Evolutionary conservation across 139 green algal genomes (phyloP).

Genomic region (Chlorella sp.): DNA sequence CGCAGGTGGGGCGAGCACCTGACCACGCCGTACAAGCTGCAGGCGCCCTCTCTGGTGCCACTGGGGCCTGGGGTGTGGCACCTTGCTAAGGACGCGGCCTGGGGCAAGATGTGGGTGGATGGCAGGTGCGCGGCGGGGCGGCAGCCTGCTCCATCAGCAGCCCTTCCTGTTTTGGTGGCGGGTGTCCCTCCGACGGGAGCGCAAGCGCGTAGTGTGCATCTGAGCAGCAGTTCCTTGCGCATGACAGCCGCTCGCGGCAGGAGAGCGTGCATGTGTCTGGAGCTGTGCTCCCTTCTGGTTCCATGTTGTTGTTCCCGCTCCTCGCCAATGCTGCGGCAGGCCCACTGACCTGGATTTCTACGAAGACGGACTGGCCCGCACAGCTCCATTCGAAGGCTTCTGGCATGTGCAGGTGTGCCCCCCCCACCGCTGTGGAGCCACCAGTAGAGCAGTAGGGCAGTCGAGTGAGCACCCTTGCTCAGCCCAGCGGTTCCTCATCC

Average conservation of each 20-base stretch:
- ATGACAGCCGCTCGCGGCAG: neutral
- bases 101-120: neutral
- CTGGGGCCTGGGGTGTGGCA: slow-evolving; percentile 18
- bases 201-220: no score
- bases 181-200: no score
- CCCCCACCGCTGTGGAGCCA: neutral
- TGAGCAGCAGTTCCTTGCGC: neutral
- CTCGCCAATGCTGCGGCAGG: neutral
- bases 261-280: neutral
- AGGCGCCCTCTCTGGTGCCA: neutral
- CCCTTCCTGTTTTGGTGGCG: no score
- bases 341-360: slow-evolving; percentile 22
- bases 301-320: neutral
- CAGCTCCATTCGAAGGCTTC: neutral
- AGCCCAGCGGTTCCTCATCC: neutral
- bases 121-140: slow-evolving; percentile 21
- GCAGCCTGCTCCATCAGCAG: neutral
- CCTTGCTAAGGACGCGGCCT: slow-evolving; percentile 8
- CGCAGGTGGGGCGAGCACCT: neutral
- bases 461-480: no score
- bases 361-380: slow-evolving; percentile 9
- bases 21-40: neutral
- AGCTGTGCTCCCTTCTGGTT: neutral
- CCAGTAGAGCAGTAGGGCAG: no score
- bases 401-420: slow-evolving; percentile 4